Evolutionary conservation across 2,329 filamentous ascomycete genomes (phyloP).

Genomic region (Aspergillus calidoustus): DNA sequence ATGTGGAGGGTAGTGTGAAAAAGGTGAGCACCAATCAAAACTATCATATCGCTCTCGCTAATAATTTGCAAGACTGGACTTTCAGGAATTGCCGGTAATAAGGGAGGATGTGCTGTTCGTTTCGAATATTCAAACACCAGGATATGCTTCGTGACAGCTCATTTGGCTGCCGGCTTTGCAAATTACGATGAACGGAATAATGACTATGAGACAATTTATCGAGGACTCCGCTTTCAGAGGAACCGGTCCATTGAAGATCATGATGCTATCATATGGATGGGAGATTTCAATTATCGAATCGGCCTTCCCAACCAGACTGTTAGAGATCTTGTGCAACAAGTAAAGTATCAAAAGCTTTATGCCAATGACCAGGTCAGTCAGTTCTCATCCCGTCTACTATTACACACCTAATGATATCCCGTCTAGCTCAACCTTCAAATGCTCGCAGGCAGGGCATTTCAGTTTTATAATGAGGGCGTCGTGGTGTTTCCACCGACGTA

Average conservation of each 20-base stretch:
- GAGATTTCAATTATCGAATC: conserved; percentile 98
- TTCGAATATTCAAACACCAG: conserved; percentile 93
- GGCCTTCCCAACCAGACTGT: conserved; percentile 80
- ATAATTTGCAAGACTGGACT: conserved; percentile 65
- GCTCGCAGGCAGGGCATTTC: conserved; percentile 88
- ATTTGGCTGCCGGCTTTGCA: conserved; percentile 91
- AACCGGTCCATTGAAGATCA: conserved; percentile 92
- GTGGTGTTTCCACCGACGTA: conserved; percentile 94
- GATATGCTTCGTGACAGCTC: conserved; percentile 93
- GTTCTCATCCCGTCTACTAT: not conserved
- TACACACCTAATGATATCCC: conserved; percentile 21
- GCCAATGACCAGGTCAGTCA: conserved; percentile 84
- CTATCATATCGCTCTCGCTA: not conserved
- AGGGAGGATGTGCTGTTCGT: conserved; percentile 93
- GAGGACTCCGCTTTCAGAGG: conserved; percentile 86
- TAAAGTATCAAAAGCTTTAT: conserved; percentile 78
- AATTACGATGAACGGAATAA: conserved; percentile 97
- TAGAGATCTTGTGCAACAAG: conserved; percentile 71
- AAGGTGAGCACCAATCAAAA: conserved; percentile 60
- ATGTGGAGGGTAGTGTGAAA: conserved; percentile 94
- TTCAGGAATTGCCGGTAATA: conserved; percentile 97
- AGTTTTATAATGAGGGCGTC: conserved; percentile 85
- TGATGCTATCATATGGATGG: conserved; percentile 89
- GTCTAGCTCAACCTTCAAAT: conserved; percentile 87
- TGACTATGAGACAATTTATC: conserved; percentile 87